Base-by-base conservation (phyloP, 2,329 filamentous ascomycete species). In the Aspergillus novoparasiticus region DNA sequence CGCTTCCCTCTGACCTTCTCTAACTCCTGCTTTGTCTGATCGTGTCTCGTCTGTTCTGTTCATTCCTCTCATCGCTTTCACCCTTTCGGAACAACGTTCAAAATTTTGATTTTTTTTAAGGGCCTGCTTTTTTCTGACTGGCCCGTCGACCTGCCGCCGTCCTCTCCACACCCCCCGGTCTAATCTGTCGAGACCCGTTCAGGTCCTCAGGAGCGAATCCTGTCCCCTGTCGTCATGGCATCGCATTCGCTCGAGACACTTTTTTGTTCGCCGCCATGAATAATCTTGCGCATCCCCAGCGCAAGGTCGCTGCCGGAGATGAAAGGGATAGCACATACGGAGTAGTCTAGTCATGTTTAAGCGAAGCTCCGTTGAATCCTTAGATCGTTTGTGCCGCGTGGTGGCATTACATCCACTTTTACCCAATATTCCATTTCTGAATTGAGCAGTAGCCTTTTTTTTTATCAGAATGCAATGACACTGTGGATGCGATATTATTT, bases 151-250 rank as follows among this genome's bases (percentile, higher is more conserved):
- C 62, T 67, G 66, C 68, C 62, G 66, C 59, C 61, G 66, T 56
- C 65, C 66, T 63, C 66, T 66, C 66, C 59, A 51, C 60, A 64
- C 57, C 57, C 59, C 57, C 64, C 60, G 59, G 63, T 61, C 59
- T 55, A 66, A 67, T 62, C 58, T 68, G 65, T 68, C 63, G 63
- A 65, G 63, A 65, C 61, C 66, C 67, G 60, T 64, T 63, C 63
- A 41, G 39, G 16, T 41, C 19, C 39, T n/a, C 6, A 58, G 64
- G 61, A 62, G 64, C 65, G 62, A 66, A 53, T 57, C 51, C 56
- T 65, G 60, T 61, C 66, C 69, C 69, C 69, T 71, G 69, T 68
- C 63, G 68, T 64, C 64, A 66, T 68, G 64, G 61, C 63, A 66
- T 68, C 60, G 57, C 55, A 16, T 30, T 54, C 51, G 51, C 32